A percentile compares a stretch with the other conserved stretches of the same genome.
Conservation (phyloP, 2,329 filamentous ascomycete genomes). For the Curvularia eragrostidis region DNA sequence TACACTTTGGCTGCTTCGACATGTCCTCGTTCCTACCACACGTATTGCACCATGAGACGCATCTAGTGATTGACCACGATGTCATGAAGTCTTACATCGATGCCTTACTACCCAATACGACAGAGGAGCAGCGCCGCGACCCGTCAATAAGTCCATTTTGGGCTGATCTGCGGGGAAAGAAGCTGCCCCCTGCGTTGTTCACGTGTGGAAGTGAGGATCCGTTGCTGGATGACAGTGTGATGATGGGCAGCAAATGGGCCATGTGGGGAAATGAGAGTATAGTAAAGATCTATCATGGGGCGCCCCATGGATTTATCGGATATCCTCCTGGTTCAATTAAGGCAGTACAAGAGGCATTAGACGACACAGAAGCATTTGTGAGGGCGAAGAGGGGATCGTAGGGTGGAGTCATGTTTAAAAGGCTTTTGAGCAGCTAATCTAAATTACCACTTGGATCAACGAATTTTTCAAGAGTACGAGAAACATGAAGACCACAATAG, state of each 20-base stretch:
- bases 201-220: slow-evolving; percentile 62
- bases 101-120: slow-evolving; percentile 55
- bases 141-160: slow-evolving; percentile 60
- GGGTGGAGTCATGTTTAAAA: neutral
- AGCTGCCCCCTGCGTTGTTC: slow-evolving; percentile 62
- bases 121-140: slow-evolving; percentile 51
- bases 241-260: slow-evolving; percentile 63
- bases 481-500: neutral
- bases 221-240: slow-evolving; percentile 59
- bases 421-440: neutral
- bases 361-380: slow-evolving; percentile 52
- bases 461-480: neutral
- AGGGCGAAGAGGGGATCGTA: slow-evolving; percentile 34
- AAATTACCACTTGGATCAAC: neutral
- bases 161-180: slow-evolving; percentile 49
- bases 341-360: slow-evolving; percentile 48
- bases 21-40: slow-evolving; percentile 54
- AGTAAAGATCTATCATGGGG: slow-evolving; percentile 62
- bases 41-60: slow-evolving; percentile 46
- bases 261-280: slow-evolving; percentile 59
- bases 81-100: slow-evolving; percentile 57
- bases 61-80: slow-evolving; percentile 56
- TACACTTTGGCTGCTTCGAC: slow-evolving; percentile 63
- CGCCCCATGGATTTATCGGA: slow-evolving; percentile 60
- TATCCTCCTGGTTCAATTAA: slow-evolving; percentile 49